phyloP scores from a whole-genome alignment of 2,329 filamentous ascomycete species.

The Chaetomiaceae sp. region DNA sequence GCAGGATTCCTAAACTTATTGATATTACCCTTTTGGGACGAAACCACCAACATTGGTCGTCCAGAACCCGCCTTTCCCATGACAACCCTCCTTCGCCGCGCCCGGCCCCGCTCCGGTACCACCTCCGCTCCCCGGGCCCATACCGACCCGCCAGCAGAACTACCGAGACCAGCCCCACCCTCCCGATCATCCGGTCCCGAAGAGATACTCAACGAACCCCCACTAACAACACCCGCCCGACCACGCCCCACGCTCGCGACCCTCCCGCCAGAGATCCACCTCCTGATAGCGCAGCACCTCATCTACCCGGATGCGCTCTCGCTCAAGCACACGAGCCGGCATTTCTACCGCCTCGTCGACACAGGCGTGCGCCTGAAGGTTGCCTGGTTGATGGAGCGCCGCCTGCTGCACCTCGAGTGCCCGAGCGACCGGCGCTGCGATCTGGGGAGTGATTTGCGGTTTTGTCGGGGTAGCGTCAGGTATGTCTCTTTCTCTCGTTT shows the following conservation, averaged over 20 bases:
- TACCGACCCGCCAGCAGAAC: too few species aligned
- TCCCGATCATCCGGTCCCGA: background rate
- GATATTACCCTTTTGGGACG: too few species aligned
- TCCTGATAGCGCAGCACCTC: conserved; percentile 54
- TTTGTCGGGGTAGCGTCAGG: conserved; percentile 55
- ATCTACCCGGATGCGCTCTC: conserved; percentile 66
- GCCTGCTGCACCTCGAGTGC: conserved; percentile 57
- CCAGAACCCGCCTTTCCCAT: too few species aligned
- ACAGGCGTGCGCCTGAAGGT: conserved; percentile 62
- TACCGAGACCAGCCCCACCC: too few species aligned
- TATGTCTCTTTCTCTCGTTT: conserved; percentile 26
- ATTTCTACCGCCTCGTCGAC: conserved; percentile 59
- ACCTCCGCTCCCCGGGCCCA: too few species aligned
- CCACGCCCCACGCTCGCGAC: conserved; percentile 36
- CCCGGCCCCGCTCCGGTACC: too few species aligned
- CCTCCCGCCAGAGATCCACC: conserved; percentile 62
- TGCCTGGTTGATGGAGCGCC: conserved; percentile 61
- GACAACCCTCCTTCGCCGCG: too few species aligned
- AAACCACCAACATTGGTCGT: too few species aligned
- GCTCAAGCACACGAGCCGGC: conserved; percentile 58
- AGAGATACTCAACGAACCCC: too few species aligned
- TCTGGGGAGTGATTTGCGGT: conserved; percentile 52
- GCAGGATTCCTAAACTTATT: too few species aligned
- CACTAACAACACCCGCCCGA: too few species aligned
- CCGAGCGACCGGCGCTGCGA: conserved; percentile 54